Base-by-base conservation (phyloP, 371 early-diverging fungal species). In the Mortierella sp. region DNA sequence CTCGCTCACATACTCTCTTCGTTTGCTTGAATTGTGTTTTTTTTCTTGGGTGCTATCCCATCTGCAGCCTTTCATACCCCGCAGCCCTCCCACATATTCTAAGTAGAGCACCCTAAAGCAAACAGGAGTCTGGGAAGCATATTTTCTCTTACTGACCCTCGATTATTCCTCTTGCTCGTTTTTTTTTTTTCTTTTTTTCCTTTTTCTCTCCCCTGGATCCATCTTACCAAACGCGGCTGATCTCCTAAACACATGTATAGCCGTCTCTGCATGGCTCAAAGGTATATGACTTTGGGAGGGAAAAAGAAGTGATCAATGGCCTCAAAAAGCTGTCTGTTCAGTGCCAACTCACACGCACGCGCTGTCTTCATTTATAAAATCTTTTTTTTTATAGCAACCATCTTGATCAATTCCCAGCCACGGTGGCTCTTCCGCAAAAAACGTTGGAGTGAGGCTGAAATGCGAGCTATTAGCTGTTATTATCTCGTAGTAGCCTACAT, bases 361-460 rank as follows among this genome's bases (percentile, higher is more conserved):
- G 16, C 1, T 9, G 19, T 18, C 43, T 58, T 2, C 44, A 1
- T 28, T 18, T 26, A 3, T 57, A 15, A n/a, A n/a, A n/a, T n/a
- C 14, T 52, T 16, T 5, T 16, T 28, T 46, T 28, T 46, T 50
- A 57, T 62, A 75, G 80, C 80, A 28, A 79, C 80, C 3, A 79
- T 79, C 51, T 53, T 79, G 52, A 79, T 79, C 70, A 79, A 79
- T 43, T 79, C 80, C 45, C 80, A 79, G 43, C 80, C 80, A 26
- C 62, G 80, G 47, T 79, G 80, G 80, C 73, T 79, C 56, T 79
- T 79, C 63, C 73, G 80, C 66, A 79, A 79, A 67, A 79, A 67
- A 29, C 62, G 80, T 0, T 79, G 80, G 80, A 79, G 80, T 57
- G 80, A 79, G 19, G 80, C 66, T 16, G 80, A 79, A 61, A 79